phyloP scores from a whole-genome alignment of 305 asterid species.

The Solanum hybrid region DNA sequence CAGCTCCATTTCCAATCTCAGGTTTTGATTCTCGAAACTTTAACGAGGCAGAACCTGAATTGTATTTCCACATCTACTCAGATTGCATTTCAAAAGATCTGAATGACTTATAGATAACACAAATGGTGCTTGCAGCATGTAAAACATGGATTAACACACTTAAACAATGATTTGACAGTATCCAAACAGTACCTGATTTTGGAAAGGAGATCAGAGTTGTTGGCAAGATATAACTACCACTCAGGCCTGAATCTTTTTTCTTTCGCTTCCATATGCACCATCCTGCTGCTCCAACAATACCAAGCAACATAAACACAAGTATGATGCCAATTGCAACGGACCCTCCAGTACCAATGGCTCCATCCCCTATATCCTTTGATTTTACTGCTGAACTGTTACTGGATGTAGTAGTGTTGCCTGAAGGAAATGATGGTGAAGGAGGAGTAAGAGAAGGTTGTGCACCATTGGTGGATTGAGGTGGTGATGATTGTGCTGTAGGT shows the following conservation, averaged over 20 bases:
- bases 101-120: not conserved
- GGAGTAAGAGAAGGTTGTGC: not conserved
- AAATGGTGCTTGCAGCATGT: not conserved
- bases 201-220: constrained; percentile 35
- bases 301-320: constrained; percentile 29
- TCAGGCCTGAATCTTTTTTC: constrained; percentile 38
- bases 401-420: constrained; percentile 20
- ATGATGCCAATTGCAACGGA: constrained; percentile 30
- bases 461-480: constrained; percentile 23
- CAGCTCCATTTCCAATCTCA: constrained; percentile 31
- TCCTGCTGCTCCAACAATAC: constrained; percentile 30
- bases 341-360: constrained; percentile 36
- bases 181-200: constrained; percentile 38
- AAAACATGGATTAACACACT: not conserved
- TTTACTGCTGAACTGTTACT: constrained; percentile 16
- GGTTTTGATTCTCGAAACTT: constrained; percentile 34
- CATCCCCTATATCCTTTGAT: constrained; percentile 25
- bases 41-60: constrained; percentile 46
- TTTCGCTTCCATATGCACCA: constrained; percentile 50
- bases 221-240: constrained; percentile 47
- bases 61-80: constrained; percentile 11
- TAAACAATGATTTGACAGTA: not conserved
- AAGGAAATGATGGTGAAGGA: constrained; percentile 26
- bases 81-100: not conserved
- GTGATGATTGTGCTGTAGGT: constrained; percentile 9